phyloP scores from a whole-genome alignment of 2,329 filamentous ascomycete genomes.

The Colletotrichum zoysiae region DNA sequence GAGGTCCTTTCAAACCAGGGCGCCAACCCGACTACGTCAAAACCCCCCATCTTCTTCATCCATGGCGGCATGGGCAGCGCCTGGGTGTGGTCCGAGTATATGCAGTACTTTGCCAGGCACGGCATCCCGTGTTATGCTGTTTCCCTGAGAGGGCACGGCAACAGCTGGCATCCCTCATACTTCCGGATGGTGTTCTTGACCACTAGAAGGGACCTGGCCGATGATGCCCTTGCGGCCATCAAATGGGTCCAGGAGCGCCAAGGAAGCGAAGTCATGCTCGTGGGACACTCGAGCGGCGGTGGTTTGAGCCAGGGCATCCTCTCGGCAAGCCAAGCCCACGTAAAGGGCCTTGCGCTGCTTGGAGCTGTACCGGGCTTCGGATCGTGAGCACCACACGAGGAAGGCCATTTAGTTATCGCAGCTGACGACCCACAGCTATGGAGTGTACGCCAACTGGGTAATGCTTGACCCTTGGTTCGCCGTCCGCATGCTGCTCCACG shows the following conservation, averaged over 20 bases:
- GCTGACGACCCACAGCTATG: constrained; percentile 44
- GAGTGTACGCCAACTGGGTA: constrained; percentile 61
- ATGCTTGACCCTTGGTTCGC: constrained; percentile 62
- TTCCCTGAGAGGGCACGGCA: constrained; percentile 65
- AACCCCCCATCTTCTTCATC: constrained; percentile 61
- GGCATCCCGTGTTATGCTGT: constrained; percentile 65
- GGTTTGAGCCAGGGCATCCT: constrained; percentile 64
- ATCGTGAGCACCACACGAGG: constrained; percentile 52
- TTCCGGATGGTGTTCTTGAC: constrained; percentile 62
- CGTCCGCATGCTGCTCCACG: constrained; percentile 59
- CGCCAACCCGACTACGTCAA: constrained; percentile 20
- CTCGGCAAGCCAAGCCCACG: constrained; percentile 53
- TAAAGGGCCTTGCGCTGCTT: constrained; percentile 60
- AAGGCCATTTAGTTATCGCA: background rate
- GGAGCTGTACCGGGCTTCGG: constrained; percentile 63
- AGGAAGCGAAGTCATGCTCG: constrained; percentile 54
- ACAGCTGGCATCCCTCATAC: constrained; percentile 64
- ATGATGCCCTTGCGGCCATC: constrained; percentile 60
- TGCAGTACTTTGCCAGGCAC: constrained; percentile 59
- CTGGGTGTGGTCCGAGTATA: constrained; percentile 65
- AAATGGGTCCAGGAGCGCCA: constrained; percentile 52
- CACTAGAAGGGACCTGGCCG: constrained; percentile 55
- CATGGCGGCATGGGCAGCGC: constrained; percentile 68
- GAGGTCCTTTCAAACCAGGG: constrained; percentile 62
- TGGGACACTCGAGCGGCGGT: constrained; percentile 66